Base-by-base conservation (phyloP, 306 rosid genomes). In the Quercus cerris region DNA sequence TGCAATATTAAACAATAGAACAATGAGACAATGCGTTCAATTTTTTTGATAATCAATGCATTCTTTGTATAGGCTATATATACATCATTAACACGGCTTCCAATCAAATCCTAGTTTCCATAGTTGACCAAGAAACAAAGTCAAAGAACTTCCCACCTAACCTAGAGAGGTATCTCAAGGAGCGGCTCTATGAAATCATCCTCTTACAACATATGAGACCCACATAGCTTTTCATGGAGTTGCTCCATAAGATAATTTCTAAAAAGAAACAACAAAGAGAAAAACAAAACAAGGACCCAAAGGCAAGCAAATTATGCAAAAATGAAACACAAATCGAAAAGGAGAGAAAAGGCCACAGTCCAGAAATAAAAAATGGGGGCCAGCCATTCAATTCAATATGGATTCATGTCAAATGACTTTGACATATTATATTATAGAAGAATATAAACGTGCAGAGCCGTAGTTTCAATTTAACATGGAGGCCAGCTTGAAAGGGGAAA, bases 1-100 rank as follows among this genome's bases (percentile, higher is more conserved):
- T 95, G 98, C 88, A 88, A 31, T 64, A 77, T 73, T 46, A 10
- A 58, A 19, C 44, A 73, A 67, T 35, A 63, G 3, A 70, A 54
- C 20, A n/a, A 19, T 27, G 27, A 75, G 83, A 33, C 49, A 28
- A 68, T 8, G 46, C 3, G 11, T 41, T 41, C 46, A 41, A 2
- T 38, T 38, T 38, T 31, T 38, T 38, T 38, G 11, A 38, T 38
- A 38, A 38, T 38, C 46, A 38, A 38, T 38, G 11, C 46, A 38
- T 41, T 8, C 46, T 41, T 41, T 7, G 46, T 41, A 41, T 8
- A 8, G 46, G 46, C 46, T 41, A 41, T 41, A 41, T 8, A 41
- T 8, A 41, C 0, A 41, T 41, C 46, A 41, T 41, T 11, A 11
- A 41, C 46, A 41, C 46, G 46, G 46, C 46, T 41, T 41, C 46